Evolutionary conservation across 1,284 basidiomycete species (phyloP).

Genomic region (Moesziomyces antarcticus): DNA sequence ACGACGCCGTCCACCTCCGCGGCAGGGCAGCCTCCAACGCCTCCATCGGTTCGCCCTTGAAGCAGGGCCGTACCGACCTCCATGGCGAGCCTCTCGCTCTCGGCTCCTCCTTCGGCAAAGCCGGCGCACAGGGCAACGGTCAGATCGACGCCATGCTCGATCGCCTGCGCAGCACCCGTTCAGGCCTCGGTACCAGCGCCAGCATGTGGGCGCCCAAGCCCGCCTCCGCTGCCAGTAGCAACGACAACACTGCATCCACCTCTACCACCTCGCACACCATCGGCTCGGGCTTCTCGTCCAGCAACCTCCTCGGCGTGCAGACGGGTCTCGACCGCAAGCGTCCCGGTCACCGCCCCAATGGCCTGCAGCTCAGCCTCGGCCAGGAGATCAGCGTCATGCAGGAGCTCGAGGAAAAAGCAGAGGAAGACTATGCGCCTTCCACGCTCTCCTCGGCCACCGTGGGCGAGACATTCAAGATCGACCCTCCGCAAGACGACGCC

Average conservation of each 20-base stretch:
- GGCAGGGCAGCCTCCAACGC: slow-evolving; percentile 25
- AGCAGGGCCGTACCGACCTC: slow-evolving; percentile 15
- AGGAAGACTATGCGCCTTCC: slow-evolving; percentile 32
- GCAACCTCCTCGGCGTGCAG: slow-evolving; percentile 36
- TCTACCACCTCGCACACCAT: slow-evolving; percentile 20
- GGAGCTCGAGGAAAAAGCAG: slow-evolving; percentile 40
- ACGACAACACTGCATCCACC: background rate
- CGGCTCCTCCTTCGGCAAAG: slow-evolving; percentile 10
- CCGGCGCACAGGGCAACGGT: background rate
- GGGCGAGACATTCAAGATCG: slow-evolving; percentile 22
- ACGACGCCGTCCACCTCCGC: slow-evolving; percentile 33
- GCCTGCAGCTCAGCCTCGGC: slow-evolving; percentile 44
- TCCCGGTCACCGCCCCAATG: slow-evolving; percentile 43
- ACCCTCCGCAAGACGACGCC: slow-evolving; percentile 15
- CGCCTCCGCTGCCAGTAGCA: slow-evolving; percentile 4
- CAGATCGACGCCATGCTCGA: slow-evolving; percentile 53
- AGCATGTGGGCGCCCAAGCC: slow-evolving; percentile 53
- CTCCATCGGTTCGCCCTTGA: slow-evolving; percentile 36
- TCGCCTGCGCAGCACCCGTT: slow-evolving; percentile 35
- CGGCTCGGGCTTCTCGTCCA: slow-evolving; percentile 19
- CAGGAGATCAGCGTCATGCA: slow-evolving; percentile 52
- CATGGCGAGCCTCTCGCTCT: slow-evolving; percentile 26
- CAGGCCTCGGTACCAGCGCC: slow-evolving; percentile 34
- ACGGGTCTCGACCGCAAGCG: slow-evolving; percentile 32
- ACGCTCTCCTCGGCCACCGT: slow-evolving; percentile 21